Conservation (phyloP, 768 basidiomycete genomes). For the Leccinum subtestaceum region DNA sequence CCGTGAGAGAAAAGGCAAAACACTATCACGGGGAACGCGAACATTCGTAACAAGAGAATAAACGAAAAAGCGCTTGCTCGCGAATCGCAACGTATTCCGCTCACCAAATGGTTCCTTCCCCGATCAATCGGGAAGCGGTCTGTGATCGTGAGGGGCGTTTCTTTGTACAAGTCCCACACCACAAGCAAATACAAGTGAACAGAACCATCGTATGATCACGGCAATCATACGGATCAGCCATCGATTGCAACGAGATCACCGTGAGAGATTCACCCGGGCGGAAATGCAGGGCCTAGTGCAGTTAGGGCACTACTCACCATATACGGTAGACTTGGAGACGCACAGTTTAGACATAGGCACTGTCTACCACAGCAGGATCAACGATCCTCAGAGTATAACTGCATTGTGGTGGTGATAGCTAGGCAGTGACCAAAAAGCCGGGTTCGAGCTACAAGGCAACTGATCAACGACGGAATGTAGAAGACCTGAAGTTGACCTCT, state of each 20-base stretch:
- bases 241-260: neutral
- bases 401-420: neutral
- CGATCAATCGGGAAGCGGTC: neutral
- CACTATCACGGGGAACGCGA: neutral
- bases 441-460: neutral
- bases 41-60: neutral
- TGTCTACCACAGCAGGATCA: neutral
- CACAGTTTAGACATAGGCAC: neutral
- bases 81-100: neutral
- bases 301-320: neutral
- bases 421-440: neutral
- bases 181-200: too few relatives aligned
- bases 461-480: neutral
- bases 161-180: neutral
- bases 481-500: neutral
- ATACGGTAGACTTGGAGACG: neutral
- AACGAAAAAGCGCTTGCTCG: neutral
- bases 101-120: neutral
- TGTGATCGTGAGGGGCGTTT: neutral
- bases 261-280: neutral
- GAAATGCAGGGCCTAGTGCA: neutral
- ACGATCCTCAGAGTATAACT: neutral
- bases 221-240: neutral
- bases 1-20: neutral
- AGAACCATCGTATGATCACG: too few relatives aligned